Percentiles rank a stretch among this genome's conserved stretches.
These are phyloP conservation scores for Thoreauomyces humboldtii DNA, from an alignment of 192 early-diverging fungal genomes.

Conservation along the genomic window DNA sequence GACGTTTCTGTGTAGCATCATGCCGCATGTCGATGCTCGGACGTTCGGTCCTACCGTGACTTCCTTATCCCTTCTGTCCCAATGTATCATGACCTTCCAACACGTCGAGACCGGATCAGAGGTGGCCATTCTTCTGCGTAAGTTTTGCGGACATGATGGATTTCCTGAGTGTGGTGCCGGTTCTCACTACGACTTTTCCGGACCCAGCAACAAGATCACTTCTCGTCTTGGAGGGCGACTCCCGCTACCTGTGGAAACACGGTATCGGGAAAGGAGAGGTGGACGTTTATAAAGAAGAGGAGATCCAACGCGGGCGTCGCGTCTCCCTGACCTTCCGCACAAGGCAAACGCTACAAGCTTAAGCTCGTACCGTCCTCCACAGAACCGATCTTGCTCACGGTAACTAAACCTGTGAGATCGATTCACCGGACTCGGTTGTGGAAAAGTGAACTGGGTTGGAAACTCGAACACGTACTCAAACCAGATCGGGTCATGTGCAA, in stretches of 20 bases:
- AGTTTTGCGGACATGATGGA: not conserved
- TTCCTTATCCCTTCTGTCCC: conserved; percentile 58
- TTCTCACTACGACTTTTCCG: not conserved
- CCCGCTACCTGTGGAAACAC: conserved; percentile 63
- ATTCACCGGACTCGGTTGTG: too few relatives aligned
- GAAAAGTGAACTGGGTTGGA: too few relatives aligned
- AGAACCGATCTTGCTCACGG: too few relatives aligned
- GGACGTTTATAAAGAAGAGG: conserved; percentile 37
- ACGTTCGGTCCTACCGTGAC: conserved; percentile 62
- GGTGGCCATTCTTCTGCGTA: not conserved
- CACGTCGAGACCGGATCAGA: conserved; percentile 22
- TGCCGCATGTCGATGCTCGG: conserved; percentile 58
- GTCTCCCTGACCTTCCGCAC: conserved; percentile 61
- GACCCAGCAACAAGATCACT: conserved; percentile 54
- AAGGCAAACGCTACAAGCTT: not conserved
- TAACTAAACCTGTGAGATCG: too few relatives aligned
- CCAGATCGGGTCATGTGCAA: too few relatives aligned
- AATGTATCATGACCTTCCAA: conserved; percentile 66
- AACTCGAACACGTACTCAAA: too few relatives aligned
- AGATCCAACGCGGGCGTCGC: conserved; percentile 56
- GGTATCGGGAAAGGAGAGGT: conserved; percentile 62
- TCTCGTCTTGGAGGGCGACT: conserved; percentile 50
- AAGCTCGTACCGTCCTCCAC: not conserved
- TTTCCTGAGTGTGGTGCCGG: not conserved
- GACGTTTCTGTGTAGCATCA: too few relatives aligned